Conservation (phyloP, 805 yeast species). For the Cyberlindnera mycetangii region DNA sequence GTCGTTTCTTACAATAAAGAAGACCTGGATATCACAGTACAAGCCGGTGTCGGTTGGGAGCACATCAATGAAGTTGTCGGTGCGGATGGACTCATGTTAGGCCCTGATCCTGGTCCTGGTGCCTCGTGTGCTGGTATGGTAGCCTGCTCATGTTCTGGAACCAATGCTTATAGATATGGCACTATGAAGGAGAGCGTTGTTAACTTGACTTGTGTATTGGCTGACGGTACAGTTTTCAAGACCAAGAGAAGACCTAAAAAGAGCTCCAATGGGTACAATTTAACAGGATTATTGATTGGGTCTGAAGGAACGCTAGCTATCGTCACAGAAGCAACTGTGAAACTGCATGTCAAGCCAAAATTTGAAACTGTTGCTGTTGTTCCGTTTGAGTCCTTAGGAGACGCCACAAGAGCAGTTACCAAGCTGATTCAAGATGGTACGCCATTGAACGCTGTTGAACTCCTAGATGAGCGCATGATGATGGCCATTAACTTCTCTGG, state of each 20-base stretch:
- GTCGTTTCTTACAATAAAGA: conserved; percentile 53
- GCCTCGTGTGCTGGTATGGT: conserved; percentile 79
- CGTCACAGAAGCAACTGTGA: conserved; percentile 72
- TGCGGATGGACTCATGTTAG: conserved; percentile 54
- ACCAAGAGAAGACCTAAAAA: conserved; percentile 73
- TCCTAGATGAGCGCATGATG: conserved; percentile 73
- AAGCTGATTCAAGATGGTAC: conserved; percentile 60
- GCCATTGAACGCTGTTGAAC: conserved; percentile 67
- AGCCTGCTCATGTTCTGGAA: conserved; percentile 76
- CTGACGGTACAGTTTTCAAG: conserved; percentile 75
- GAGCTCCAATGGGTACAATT: conserved; percentile 73
- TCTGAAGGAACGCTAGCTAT: conserved; percentile 79
- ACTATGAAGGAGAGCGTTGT: conserved; percentile 74
- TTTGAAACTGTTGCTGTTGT: conserved; percentile 66
- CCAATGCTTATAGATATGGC: conserved; percentile 74
- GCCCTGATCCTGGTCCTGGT: conserved; percentile 79
- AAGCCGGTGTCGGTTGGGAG: conserved; percentile 81
- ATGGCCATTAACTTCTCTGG: conserved; percentile 57
- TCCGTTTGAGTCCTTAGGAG: conserved; percentile 61
- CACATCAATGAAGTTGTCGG: conserved; percentile 51
- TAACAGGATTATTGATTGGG: conserved; percentile 72
- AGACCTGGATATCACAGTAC: conserved; percentile 69
- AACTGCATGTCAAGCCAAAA: conserved; percentile 61
- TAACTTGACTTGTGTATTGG: conserved; percentile 66
- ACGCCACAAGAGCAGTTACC: conserved; percentile 69